These are phyloP conservation scores for Marasmius sp. DNA, from an alignment of 1,284 basidiomycete species.

Conservation along the genomic window DNA sequence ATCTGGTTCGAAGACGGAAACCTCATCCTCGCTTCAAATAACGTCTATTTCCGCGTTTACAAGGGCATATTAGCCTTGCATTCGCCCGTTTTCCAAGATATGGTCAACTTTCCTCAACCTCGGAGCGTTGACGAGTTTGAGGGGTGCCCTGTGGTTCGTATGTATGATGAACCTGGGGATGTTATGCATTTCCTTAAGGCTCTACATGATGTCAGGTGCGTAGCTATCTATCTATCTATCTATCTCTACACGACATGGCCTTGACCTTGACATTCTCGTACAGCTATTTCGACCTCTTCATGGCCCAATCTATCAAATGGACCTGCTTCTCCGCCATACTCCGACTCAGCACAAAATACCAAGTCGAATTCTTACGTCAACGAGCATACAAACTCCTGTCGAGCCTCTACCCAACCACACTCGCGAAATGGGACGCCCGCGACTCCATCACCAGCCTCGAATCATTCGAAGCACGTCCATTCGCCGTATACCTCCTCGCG, in stretches of 20 bases:
- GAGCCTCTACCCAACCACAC: constrained; percentile 25
- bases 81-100: constrained; percentile 26
- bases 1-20: constrained; percentile 28
- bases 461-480: constrained; percentile 22
- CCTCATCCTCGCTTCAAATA: constrained; percentile 22
- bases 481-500: constrained; percentile 19
- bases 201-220: constrained; percentile 8
- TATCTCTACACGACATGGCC: no score
- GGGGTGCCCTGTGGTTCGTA: constrained; percentile 21
- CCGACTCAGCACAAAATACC: constrained; percentile 29
- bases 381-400: constrained; percentile 26
- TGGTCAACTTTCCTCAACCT: constrained; percentile 26
- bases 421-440: constrained; percentile 26
- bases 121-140: constrained; percentile 16
- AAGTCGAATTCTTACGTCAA: constrained; percentile 23
- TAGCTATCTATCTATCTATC: background rate
- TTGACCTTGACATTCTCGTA: background rate
- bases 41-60: constrained; percentile 25
- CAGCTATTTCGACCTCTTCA: constrained; percentile 11
- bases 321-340: constrained; percentile 19
- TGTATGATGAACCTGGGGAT: constrained; percentile 19
- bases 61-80: constrained; percentile 23
- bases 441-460: constrained; percentile 17
- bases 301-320: constrained; percentile 5
- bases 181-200: constrained; percentile 12